Evolutionary conservation across 192 early-diverging fungal species (phyloP).

Genomic region (Rhizophagus clarus): DNA sequence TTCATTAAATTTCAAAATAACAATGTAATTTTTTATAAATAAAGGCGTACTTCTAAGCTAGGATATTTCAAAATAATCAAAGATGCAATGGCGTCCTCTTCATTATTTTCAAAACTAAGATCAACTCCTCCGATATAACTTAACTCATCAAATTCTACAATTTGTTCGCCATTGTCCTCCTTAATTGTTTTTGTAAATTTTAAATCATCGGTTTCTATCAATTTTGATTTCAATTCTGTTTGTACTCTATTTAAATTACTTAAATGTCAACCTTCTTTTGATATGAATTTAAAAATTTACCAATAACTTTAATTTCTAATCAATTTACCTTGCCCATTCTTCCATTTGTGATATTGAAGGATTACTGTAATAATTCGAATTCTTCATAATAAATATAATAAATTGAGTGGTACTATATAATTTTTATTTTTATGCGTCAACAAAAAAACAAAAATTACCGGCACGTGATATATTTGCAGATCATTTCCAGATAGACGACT

Average conservation of each 20-base stretch:
- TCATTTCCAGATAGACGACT: no score
- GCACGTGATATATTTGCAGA: no score
- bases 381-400: not conserved
- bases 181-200: conserved; percentile 4
- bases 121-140: conserved; percentile 76
- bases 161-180: not conserved
- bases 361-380: not conserved
- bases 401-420: no score
- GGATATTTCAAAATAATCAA: conserved; percentile 75
- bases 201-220: conserved; percentile 26
- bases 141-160: conserved; percentile 35
- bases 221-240: conserved; percentile 19
- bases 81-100: conserved; percentile 69
- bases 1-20: not conserved
- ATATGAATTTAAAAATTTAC: not conserved
- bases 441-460: no score
- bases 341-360: conserved; percentile 8
- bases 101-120: conserved; percentile 60
- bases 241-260: conserved; percentile 12
- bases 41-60: conserved; percentile 46
- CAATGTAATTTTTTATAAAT: not conserved
- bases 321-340: conserved; percentile 9
- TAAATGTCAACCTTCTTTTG: not conserved
- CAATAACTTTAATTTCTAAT: not conserved
- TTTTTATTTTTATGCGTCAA: no score